Evolutionary conservation across 169 alveolate genomes (phyloP), one percentile per base, ranked within the genome.

Genomic region (Theileria annulata): DNA sequence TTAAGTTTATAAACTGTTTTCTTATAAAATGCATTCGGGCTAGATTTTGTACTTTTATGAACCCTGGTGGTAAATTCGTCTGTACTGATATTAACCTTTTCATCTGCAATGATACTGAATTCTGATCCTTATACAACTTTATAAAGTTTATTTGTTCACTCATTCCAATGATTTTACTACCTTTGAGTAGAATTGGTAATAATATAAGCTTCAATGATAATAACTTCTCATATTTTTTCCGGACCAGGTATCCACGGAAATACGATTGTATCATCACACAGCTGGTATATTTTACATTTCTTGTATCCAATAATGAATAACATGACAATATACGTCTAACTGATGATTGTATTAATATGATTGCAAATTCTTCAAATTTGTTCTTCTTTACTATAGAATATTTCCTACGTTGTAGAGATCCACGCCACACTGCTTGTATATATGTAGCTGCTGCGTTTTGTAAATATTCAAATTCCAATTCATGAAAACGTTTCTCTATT

Each of bases 341-440:
- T 15, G 49, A 10, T 8, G 82, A 47, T 67, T 84, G 86, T n/a
- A 84, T 64, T 0, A 84, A 74, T n/a, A 59, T 35, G 19, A 62
- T 28, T 0, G 87, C 76, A 37, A 84, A 84, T 3, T 76, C 90
- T 21, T 77, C 84, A 21, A 84, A 48, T 28, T 33, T 47, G 12
- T 30, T 33, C 23, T 12, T 68, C 21, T 47, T 42, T 54, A 77
- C 27, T 68, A 23, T 31, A 9, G 79, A 78, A 51, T 77, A 77
- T 2, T 56, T 31, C 19, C 49, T 28, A 21, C 90, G 63, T n/a
- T 69, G 82, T 28, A 84, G 17, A 21, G 74, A 23, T 30, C 90
- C 81, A 2, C 94, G 80, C 94, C 94, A 90, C 60, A 79, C 74
- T n/a, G 92, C 60, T 56, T 90, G 94, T 1, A 90, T 73, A 59